These are phyloP conservation scores for Monilinia polystroma DNA, from an alignment of 2,329 filamentous ascomycete genomes.

Conservation along the genomic window DNA sequence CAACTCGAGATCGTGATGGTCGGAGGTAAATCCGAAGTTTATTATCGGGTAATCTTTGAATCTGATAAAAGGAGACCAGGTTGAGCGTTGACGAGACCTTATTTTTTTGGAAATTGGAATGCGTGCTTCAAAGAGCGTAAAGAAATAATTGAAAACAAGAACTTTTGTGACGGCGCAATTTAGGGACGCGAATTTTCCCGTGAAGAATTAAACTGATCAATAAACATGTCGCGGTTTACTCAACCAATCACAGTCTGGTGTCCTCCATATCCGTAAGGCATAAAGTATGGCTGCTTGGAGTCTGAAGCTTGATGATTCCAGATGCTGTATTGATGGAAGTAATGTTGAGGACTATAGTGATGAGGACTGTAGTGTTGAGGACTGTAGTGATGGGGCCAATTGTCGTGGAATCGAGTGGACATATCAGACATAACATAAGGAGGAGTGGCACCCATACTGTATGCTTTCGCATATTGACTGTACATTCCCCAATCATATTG, in stretches of 20 bases:
- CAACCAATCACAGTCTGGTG: conserved; percentile 47
- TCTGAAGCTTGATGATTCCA: conserved; percentile 49
- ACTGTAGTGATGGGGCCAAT: conserved; percentile 3
- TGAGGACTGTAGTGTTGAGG: not conserved
- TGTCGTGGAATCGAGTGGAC: conserved; percentile 12
- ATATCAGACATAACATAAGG: conserved; percentile 41
- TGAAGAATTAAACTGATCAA: conserved; percentile 19
- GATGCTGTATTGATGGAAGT: conserved; percentile 39
- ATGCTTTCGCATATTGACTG: conserved; percentile 45
- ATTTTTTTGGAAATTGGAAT: conserved; percentile 34
- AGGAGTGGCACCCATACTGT: conserved; percentile 40
- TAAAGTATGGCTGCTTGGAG: conserved; percentile 51
- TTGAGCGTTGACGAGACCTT: conserved; percentile 32
- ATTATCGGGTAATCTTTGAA: conserved; percentile 35
- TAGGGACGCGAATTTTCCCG: conserved; percentile 33
- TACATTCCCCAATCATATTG: conserved; percentile 54
- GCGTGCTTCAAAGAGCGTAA: conserved; percentile 34
- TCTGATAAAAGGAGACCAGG: conserved; percentile 25
- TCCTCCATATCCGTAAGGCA: conserved; percentile 47
- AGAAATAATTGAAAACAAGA: conserved; percentile 24
- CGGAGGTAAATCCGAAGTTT: conserved; percentile 30
- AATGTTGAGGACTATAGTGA: conserved; percentile 6
- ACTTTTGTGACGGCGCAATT: conserved; percentile 38
- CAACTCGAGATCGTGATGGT: conserved; percentile 41
- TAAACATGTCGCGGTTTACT: not conserved